Evolutionary conservation across 495 filamentous ascomycete species (phyloP).

Genomic region (Neurospora cerealis): DNA sequence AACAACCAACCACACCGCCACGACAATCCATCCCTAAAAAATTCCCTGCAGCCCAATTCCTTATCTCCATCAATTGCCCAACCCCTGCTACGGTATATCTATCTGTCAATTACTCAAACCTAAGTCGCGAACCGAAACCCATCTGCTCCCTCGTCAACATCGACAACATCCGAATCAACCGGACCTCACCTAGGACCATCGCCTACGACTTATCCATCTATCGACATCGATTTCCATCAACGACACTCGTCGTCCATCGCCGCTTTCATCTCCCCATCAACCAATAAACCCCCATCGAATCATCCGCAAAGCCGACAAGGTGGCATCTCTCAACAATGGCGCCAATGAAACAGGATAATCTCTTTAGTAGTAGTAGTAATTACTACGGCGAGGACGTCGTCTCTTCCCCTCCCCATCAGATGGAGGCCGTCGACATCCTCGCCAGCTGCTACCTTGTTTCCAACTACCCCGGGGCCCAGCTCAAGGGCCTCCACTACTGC

Average conservation of each 20-base stretch:
- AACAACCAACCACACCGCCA: not conserved
- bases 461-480: constrained; percentile 34
- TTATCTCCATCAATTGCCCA: not conserved
- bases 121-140: not conserved
- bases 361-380: constrained; percentile 58
- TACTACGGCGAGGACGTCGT: constrained; percentile 51
- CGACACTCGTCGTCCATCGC: not conserved
- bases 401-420: constrained; percentile 12
- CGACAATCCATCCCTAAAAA: not conserved
- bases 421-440: constrained; percentile 48
- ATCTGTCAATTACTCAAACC: not conserved
- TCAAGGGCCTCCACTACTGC: constrained; percentile 85
- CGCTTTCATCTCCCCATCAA: not conserved
- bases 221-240: not conserved
- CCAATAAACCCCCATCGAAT: not conserved
- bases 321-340: constrained; percentile 42
- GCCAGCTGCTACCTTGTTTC: constrained; percentile 75
- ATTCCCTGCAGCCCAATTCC: not conserved
- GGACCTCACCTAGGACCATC: not conserved
- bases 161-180: not conserved
- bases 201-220: not conserved
- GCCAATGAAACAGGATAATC: constrained; percentile 54
- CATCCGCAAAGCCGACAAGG: constrained; percentile 6
- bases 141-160: not conserved
- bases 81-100: not conserved